Conservation (phyloP, 768 basidiomycete genomes). For the Boletus vinaceobasis region DNA sequence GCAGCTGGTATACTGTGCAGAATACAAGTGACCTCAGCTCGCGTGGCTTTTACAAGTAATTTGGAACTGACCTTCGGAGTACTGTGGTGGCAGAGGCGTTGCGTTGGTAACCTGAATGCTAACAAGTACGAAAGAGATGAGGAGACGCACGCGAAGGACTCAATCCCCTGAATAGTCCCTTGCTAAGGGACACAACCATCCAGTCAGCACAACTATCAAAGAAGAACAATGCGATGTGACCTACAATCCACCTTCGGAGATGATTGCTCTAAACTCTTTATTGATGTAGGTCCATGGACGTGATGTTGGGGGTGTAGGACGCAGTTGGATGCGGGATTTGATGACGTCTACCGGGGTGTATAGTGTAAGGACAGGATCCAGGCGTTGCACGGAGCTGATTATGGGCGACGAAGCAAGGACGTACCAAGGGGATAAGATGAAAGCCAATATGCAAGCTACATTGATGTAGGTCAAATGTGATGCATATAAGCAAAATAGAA, state of each 20-base stretch:
- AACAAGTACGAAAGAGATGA: background rate
- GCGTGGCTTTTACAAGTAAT: background rate
- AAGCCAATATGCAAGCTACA: constrained; percentile 63
- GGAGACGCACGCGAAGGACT: constrained; percentile 66
- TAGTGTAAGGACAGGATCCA: background rate
- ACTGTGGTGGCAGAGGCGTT: constrained; percentile 35
- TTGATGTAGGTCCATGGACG: constrained; percentile 76
- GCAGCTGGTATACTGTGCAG: constrained; percentile 79
- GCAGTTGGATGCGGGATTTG: constrained; percentile 87
- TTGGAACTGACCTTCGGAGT: constrained; percentile 49
- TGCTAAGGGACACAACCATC: constrained; percentile 20
- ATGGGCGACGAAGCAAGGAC: background rate
- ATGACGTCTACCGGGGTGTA: constrained; percentile 63
- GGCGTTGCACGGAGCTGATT: background rate
- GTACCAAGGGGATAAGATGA: constrained; percentile 85
- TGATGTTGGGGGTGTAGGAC: constrained; percentile 66
- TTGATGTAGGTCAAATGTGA: background rate
- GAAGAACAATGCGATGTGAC: constrained; percentile 26
- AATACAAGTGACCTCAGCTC: background rate
- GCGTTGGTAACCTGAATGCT: background rate
- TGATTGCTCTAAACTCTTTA: constrained; percentile 60
- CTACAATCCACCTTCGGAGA: constrained; percentile 71
- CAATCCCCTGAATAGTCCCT: constrained; percentile 69
- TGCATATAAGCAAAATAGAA: background rate
- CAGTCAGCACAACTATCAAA: background rate